phyloP scores from a whole-genome alignment of 129 eudicot genomes.

The Lonicera japonica region DNA sequence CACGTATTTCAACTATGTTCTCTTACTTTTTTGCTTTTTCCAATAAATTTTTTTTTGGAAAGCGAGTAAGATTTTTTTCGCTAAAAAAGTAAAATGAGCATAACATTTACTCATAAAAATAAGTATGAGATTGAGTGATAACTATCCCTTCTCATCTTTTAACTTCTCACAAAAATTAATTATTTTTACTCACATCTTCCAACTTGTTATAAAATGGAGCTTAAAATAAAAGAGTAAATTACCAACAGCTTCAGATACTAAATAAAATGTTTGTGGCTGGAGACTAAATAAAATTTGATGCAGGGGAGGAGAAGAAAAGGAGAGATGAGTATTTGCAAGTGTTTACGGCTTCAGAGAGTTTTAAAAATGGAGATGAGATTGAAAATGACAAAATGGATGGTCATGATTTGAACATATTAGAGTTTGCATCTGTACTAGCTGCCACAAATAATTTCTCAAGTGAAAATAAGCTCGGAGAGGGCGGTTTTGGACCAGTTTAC shows the following conservation, averaged over 20 bases:
- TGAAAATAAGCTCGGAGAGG: conserved; percentile 28
- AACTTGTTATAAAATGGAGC: no score
- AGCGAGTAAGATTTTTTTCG: no score
- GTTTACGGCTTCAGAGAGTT: conserved; percentile 14
- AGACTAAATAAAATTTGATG: background rate
- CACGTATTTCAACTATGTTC: no score
- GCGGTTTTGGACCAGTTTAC: conserved; percentile 38
- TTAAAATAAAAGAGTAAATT: background rate
- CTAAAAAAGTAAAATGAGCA: no score
- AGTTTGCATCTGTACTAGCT: conserved; percentile 12
- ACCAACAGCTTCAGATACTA: background rate
- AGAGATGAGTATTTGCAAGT: background rate
- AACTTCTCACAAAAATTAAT: no score
- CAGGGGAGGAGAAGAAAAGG: background rate
- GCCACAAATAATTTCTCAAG: conserved; percentile 27
- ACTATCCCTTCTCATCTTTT: no score
- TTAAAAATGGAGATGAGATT: background rate
- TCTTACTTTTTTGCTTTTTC: no score
- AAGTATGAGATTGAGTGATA: no score
- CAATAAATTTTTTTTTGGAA: no score
- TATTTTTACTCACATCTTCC: no score
- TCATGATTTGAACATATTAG: conserved; percentile 20
- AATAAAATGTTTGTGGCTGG: background rate
- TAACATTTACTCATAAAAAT: no score
- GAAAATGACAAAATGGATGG: conserved; percentile 1